Evolutionary conservation across 441 rosid genomes (phyloP), one percentile per base, ranked within the genome.

Genomic region (Erodium chrysanthum): DNA sequence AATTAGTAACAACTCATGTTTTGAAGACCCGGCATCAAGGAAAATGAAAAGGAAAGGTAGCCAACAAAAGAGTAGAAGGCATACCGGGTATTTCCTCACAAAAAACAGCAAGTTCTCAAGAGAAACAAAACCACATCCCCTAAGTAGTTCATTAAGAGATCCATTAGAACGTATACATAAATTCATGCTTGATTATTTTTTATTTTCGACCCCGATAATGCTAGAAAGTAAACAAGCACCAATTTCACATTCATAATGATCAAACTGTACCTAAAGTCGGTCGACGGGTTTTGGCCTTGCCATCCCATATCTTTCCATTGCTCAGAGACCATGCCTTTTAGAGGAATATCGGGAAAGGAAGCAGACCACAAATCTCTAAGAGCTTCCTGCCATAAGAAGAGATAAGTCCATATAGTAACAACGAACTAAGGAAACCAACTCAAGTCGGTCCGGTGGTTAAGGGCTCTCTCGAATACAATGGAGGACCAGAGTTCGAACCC

Each of bases 301-400:
- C 99, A 94, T 59, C 97, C 99, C 99, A 94, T 94, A 14, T 91
- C 96, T 83, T 94, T 94, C 99, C 99, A 94, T 66, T 91, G 99
- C 76, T 89, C 96, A 18, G 97, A 85, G 68, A 91, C 84, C 77
- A 94, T 68, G 73, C 92, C 87, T 42, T 70, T 78, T 66, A 91
- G 78, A 68, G 64, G 62, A 72, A 84, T 77, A 74, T 84, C 77
- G 0, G 97, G 98, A 77, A 81, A 94, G 62, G 98, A 87, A 8
- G 73, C 70, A 70, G 73, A 63, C 98, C 98, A 94, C 83, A 94
- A 79, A 66, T 84, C 79, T 80, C 69, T 84, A 18, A 94, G 93
- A 68, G 97, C 86, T 80, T 86, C 89, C 98, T 93, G 81, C 40
- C 71, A 65, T 1, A 56, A 61, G 60, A 81, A 64, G 12, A 11